These are phyloP conservation scores for Paramecium tetraurelia DNA, from an alignment of 73 alveolate species.

Conservation along the genomic window DNA sequence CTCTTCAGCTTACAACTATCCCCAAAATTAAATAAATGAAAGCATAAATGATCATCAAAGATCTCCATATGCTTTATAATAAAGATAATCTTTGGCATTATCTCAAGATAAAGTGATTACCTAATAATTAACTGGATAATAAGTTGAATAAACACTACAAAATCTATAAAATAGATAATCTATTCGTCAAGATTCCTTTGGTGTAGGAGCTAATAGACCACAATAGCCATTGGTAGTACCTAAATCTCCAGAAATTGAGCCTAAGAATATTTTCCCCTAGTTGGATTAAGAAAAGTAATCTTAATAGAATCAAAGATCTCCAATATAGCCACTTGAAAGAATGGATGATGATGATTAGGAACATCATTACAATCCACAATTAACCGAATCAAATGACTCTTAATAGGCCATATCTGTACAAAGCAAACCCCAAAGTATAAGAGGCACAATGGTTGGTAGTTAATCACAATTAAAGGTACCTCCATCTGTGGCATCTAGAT, in stretches of 20 bases:
- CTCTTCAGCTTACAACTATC: not conserved
- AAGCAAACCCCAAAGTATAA: not conserved
- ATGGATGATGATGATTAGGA: not conserved
- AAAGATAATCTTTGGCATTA: constrained; percentile 19
- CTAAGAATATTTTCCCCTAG: not conserved
- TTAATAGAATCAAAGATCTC: not conserved
- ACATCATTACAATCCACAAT: not conserved
- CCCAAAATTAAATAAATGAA: not conserved
- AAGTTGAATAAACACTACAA: not conserved
- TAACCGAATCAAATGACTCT: not conserved
- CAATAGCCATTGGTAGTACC: not conserved
- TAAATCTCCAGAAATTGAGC: not conserved
- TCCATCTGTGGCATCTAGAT: not conserved
- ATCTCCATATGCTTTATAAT: constrained; percentile 9
- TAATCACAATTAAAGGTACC: not conserved
- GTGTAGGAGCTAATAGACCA: not conserved
- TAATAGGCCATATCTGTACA: not conserved
- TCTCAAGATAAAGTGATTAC: not conserved
- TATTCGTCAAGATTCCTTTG: not conserved
- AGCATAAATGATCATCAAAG: not conserved
- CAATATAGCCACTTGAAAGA: not conserved
- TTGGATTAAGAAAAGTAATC: not conserved
- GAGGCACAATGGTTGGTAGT: constrained; percentile 19
- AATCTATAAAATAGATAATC: not conserved
- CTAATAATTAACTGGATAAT: not conserved